These are phyloP conservation scores for Candida peoriensis DNA, from an alignment of 805 yeast genomes.

Conservation along the genomic window DNA sequence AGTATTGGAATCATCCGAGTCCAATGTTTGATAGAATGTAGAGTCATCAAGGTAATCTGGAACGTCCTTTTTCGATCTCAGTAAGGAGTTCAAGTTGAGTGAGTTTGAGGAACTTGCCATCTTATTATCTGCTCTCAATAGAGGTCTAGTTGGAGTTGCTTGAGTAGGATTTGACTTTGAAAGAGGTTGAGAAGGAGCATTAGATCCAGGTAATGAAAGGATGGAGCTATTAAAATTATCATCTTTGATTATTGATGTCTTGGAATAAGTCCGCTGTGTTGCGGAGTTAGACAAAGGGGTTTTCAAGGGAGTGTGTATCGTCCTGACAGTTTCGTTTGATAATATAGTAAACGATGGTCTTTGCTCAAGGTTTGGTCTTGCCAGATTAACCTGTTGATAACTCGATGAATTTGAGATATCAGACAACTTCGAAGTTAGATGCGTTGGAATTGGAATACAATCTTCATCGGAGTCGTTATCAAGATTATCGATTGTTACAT, in stretches of 20 bases:
- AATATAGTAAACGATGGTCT: too few relatives aligned
- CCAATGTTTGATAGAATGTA: conserved; percentile 20
- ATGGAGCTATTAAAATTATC: too few relatives aligned
- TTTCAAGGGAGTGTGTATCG: too few relatives aligned
- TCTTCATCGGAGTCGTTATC: conserved; percentile 6
- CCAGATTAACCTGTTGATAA: conserved; percentile 3
- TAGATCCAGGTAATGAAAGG: too few relatives aligned
- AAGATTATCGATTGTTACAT: too few relatives aligned
- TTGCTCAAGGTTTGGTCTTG: neutral
- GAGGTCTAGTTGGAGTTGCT: conserved; percentile 10
- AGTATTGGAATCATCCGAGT: conserved; percentile 17
- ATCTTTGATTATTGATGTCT: too few relatives aligned
- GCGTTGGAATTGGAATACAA: conserved; percentile 6
- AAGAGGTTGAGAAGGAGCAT: too few relatives aligned
- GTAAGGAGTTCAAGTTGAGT: conserved; percentile 18
- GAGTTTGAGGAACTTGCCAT: conserved; percentile 18
- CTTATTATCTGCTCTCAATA: conserved; percentile 6
- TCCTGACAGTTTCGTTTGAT: too few relatives aligned
- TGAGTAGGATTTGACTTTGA: too few relatives aligned
- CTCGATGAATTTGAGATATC: conserved; percentile 3
- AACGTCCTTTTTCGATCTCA: conserved; percentile 19
- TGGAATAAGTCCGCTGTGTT: too few relatives aligned
- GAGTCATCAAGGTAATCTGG: conserved; percentile 22
- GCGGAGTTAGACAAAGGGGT: too few relatives aligned
- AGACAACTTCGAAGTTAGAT: conserved; percentile 1